Evolutionary conservation across 805 yeast species (phyloP), one percentile per base, ranked within the genome.

Genomic region (Nakazawaea ernobii): DNA sequence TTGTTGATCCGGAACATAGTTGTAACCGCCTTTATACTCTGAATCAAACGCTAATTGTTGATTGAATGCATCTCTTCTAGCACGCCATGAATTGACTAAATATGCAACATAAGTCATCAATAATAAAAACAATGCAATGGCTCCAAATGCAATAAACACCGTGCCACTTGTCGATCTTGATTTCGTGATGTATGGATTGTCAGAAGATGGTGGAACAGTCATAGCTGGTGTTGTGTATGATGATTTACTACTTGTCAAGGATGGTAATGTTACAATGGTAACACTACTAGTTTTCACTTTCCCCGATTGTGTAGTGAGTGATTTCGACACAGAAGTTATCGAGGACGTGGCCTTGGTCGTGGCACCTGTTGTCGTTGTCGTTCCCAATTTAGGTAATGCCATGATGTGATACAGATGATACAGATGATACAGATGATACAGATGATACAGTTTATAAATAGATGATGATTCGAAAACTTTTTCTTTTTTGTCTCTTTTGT

Each of bases 91-190:
- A 28, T 39, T 49, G 45, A 40, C 35, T 6, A 41, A 32, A 28
- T 46, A 47, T 9, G 41, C 44, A 8, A 46, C n/a, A n/a, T 46
- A 42, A 5, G 51, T 69, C 1, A 71, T 72, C 3, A 82, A 52
- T 17, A 82, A 62, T 4, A 85, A 66, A 35, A 79, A 80, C 0
- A 82, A 86, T 4, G 82, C 79, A 35, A 82, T 70, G 9, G 84
- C 70, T 1, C 95, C 96, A 38, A 87, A 84, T 0, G 86, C 84
- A 44, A 89, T 88, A 65, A 87, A 88, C 2, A 89, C 90, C 1
- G 94, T 84, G 1, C 96, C 96, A 41, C 77, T 73, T 1, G 90
- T 87, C 40, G 72, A 69, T 17, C 59, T 59, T 6, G 80, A 63
- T 40, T 68, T 63, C 54, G 74, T 64, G 15, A 88, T 70, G 56